phyloP scores from a whole-genome alignment of 257 asterid species.

The Nicotiana paniculata region DNA sequence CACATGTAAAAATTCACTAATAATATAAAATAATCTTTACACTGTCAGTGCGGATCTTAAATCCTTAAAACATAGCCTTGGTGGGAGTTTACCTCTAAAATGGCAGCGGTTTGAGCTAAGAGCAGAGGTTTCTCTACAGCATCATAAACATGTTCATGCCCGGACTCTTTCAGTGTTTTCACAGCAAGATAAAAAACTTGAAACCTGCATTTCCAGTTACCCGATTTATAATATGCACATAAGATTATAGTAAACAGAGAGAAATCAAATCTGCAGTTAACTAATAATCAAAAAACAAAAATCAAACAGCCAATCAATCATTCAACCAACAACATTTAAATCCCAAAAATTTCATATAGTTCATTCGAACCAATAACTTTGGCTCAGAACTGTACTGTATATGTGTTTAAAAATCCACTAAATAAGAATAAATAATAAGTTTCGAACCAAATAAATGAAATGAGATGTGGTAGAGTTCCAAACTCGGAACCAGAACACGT shows the following conservation, averaged over 20 bases:
- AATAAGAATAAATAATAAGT: no score
- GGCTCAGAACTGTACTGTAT: no score
- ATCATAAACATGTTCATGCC: conserved; percentile 65
- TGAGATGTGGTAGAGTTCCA: no score
- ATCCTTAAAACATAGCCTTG: not conserved
- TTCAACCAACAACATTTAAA: not conserved
- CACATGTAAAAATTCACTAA: no score
- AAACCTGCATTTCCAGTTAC: conserved; percentile 22
- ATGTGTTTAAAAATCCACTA: no score
- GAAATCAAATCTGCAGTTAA: conserved; percentile 3
- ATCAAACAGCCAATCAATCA: not conserved
- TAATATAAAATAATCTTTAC: no score
- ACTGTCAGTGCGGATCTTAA: no score
- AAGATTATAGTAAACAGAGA: not conserved
- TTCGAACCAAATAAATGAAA: no score
- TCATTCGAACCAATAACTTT: no score
- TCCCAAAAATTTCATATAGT: not conserved
- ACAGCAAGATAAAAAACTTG: conserved; percentile 71
- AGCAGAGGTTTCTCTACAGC: conserved; percentile 75
- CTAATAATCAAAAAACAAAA: not conserved
- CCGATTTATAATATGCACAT: not conserved
- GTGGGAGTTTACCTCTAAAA: conserved; percentile 40
- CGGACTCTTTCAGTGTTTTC: conserved; percentile 49
- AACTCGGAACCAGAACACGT: no score
- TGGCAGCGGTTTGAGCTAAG: conserved; percentile 80